Evolutionary conservation across 2,329 filamentous ascomycete species (phyloP), one percentile per base, ranked within the genome.

Genomic region (Colletotrichum tanaceti): DNA sequence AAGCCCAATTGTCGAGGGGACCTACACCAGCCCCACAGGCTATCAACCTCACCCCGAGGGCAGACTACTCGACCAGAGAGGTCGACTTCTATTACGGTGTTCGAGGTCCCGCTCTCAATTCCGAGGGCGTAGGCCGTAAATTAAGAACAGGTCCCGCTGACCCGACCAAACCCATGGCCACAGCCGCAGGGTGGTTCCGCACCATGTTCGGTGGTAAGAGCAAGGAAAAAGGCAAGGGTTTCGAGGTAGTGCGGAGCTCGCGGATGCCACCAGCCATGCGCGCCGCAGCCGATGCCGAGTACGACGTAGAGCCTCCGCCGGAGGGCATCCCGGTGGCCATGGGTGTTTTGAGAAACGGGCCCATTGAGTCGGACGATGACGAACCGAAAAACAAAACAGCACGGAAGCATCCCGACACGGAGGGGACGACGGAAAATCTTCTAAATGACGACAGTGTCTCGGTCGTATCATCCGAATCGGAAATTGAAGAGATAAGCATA

Each of bases 31-130:
- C 82, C 1, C 82, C 82, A 2, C 73, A 79, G 52, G 67, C 67
- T 14, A 77, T 80, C 65, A 78, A 85, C 41, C 83, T 87, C 43
- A 81, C 84, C 1, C 90, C 88, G 24, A 86, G 89, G 54, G 90
- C 92, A 1, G 95, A 99, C 76, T 98, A 98, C 76, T 91, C 94
- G 2, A 96, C 95, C 0, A 91, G 96, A 64, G 96, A 99, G 79
- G 93, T 97, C 0, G 96, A 99, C 78, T 97, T 97, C 75, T 98
- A 98, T 80, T 98, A 99, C 75, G 92, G 94, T 11, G 92, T 97
- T 20, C 89, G 96, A 41, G 96, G 96, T 0, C 93, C 94, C 22
- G 93, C 95, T 1, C 82, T 98, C 14, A 94, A 91, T 73, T 92
- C 93, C 1, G 92, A 93, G 69, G 89, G 89, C 3, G 91, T 92